phyloP scores from a whole-genome alignment of 169 alveolate species.

The Fabrea salina region DNA sequence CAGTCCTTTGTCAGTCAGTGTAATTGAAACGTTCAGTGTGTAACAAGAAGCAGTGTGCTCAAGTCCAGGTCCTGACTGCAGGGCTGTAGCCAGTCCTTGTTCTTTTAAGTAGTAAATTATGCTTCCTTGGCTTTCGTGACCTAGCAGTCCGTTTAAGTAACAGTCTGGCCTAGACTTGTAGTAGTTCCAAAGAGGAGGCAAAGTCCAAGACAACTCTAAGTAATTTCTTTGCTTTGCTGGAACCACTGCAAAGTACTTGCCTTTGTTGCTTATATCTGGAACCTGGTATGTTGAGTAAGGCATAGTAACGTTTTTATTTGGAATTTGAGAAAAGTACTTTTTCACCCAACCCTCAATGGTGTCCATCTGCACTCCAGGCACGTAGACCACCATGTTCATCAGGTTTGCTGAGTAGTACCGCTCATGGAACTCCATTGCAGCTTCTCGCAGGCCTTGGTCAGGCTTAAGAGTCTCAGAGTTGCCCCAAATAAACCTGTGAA shows the following conservation, averaged over 20 bases:
- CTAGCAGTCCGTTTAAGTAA: neutral
- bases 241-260: neutral
- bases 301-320: neutral
- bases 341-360: neutral
- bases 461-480: neutral
- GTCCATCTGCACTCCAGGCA: neutral
- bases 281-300: neutral
- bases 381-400: slow-evolving; percentile 28
- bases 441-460: slow-evolving; percentile 12
- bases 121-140: slow-evolving; percentile 8
- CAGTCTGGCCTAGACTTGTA: neutral
- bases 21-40: neutral
- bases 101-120: neutral
- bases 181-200: slow-evolving; percentile 7
- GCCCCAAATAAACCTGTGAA: slow-evolving; percentile 23
- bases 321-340: neutral
- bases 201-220: neutral
- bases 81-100: neutral
- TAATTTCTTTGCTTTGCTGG: neutral
- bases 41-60: neutral
- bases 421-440: slow-evolving; percentile 64
- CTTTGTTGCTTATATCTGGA: neutral
- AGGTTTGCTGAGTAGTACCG: slow-evolving; percentile 46
- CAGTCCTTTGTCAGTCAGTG: neutral
- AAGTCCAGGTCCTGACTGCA: neutral